These are phyloP conservation scores for Dictyostelium citrinum DNA, from an alignment of 78 protist genomes.

Conservation along the genomic window DNA sequence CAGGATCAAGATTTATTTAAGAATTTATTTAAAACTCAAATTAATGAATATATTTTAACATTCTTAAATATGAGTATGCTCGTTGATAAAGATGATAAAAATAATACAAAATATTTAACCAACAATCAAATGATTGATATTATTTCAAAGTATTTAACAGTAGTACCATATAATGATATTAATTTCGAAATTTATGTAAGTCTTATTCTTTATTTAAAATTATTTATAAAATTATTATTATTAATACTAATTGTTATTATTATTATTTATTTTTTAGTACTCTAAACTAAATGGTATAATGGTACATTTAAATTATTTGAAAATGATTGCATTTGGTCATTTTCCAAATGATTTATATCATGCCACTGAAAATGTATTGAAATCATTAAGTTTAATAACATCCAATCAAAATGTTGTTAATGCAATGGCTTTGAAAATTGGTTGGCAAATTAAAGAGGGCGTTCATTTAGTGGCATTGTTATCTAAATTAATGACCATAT, in stretches of 20 bases:
- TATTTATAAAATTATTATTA: neutral
- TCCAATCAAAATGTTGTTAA: neutral
- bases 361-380: neutral
- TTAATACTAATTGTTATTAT: too few relatives aligned
- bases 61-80: neutral
- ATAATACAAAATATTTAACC: neutral
- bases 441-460: neutral
- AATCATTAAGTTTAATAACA: neutral
- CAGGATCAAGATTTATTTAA: neutral
- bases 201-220: neutral
- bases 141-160: neutral
- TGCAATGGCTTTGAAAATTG: neutral
- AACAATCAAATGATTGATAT: neutral
- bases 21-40: neutral
- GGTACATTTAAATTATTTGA: neutral
- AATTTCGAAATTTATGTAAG: conserved; percentile 2
- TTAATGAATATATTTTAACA: conserved; percentile 11
- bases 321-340: neutral
- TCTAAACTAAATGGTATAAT: neutral
- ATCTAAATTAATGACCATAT: neutral
- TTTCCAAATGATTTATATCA: neutral
- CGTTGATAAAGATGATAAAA: neutral
- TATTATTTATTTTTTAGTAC: neutral
- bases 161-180: neutral
- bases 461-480: neutral